Evolutionary conservation across 1,284 basidiomycete species (phyloP).

Genomic region (Trametes versicolor): DNA sequence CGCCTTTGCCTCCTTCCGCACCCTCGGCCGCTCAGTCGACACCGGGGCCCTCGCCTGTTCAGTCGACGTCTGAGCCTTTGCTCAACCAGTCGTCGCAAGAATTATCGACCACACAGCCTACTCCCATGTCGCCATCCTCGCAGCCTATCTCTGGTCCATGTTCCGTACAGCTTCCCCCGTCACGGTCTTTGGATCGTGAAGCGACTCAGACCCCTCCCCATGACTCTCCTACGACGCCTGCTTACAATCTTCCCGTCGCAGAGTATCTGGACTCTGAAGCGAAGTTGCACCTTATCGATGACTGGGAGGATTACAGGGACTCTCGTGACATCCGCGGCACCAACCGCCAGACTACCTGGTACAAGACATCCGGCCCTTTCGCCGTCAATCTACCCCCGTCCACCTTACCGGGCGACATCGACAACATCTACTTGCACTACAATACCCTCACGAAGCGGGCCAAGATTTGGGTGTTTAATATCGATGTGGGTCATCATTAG

Average conservation of each 20-base stretch:
- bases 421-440: constrained; percentile 8
- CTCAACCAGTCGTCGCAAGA: too few relatives aligned
- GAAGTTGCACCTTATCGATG: background rate
- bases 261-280: background rate
- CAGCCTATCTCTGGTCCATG: too few relatives aligned
- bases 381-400: background rate
- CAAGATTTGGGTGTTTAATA: constrained; percentile 12
- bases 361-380: constrained; percentile 12
- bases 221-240: background rate
- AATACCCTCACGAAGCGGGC: background rate
- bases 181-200: too few relatives aligned
- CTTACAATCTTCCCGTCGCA: background rate
- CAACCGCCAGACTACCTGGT: constrained; percentile 12
- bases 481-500: constrained; percentile 1
- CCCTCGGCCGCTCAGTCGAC: too few relatives aligned
- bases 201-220: too few relatives aligned
- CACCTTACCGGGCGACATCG: background rate
- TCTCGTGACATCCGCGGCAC: background rate
- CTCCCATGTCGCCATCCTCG: too few relatives aligned
- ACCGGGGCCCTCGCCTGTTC: too few relatives aligned
- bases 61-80: too few relatives aligned
- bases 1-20: too few relatives aligned
- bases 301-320: constrained; percentile 1
- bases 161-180: too few relatives aligned
- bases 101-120: too few relatives aligned